phyloP scores from a whole-genome alignment of 345 rosid genomes.

The Stellera chamaejasme region DNA sequence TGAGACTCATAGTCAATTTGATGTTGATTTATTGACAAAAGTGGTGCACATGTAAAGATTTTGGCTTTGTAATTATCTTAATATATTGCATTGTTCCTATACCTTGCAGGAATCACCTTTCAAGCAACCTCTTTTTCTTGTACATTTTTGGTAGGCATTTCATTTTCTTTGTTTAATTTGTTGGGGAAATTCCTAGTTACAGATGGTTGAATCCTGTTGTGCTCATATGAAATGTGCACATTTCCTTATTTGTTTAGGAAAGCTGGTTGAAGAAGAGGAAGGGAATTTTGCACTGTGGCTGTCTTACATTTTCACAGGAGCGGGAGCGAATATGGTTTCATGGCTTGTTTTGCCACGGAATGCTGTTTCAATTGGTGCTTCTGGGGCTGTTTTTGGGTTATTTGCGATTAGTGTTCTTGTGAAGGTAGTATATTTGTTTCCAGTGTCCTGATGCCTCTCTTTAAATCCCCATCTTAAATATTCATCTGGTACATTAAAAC shows the following conservation, averaged over 20 bases:
- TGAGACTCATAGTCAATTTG: background rate
- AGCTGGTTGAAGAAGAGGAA: slow-evolving; percentile 95
- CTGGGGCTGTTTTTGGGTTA: slow-evolving; percentile 90
- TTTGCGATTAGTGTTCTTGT: slow-evolving; percentile 88
- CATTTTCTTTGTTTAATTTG: slow-evolving; percentile 8
- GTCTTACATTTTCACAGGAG: slow-evolving; percentile 71
- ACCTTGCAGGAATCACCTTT: slow-evolving; percentile 78
- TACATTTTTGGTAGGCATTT: slow-evolving; percentile 83
- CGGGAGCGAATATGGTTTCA: slow-evolving; percentile 85
- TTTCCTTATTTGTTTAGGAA: slow-evolving; percentile 37
- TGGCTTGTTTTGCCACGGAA: slow-evolving; percentile 91
- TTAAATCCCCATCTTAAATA: background rate
- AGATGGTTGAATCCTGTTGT: slow-evolving; percentile 7
- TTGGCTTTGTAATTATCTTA: background rate
- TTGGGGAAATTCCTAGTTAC: background rate
- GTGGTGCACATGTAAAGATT: background rate
- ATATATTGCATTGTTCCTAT: slow-evolving; percentile 1
- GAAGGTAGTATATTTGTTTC: slow-evolving; percentile 38
- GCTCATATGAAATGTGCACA: slow-evolving; percentile 6
- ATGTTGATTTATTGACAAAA: background rate
- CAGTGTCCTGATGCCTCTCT: background rate
- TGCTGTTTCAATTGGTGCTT: slow-evolving; percentile 88
- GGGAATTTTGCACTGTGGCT: slow-evolving; percentile 78
- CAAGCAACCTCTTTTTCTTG: slow-evolving; percentile 93
- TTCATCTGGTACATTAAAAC: background rate